phyloP scores from a whole-genome alignment of 2,329 filamentous ascomycete species.

The Aureobasidium sp. region DNA sequence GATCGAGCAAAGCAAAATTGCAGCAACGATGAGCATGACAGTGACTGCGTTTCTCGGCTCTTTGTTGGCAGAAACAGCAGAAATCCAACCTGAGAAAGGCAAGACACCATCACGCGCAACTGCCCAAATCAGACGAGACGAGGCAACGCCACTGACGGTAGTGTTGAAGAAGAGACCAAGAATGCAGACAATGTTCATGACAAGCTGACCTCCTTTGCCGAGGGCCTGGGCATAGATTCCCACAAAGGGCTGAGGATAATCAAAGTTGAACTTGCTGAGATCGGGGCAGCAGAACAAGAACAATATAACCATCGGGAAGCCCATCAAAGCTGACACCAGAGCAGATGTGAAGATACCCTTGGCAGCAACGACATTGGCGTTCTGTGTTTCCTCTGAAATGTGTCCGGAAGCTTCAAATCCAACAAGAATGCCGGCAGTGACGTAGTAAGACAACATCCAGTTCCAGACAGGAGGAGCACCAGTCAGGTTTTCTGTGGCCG shows the following conservation, averaged over 20 bases:
- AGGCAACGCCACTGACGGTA: constrained; percentile 52
- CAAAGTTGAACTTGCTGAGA: constrained; percentile 46
- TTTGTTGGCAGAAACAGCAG: constrained; percentile 45
- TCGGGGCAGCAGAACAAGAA: constrained; percentile 55
- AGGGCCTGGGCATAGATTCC: constrained; percentile 51
- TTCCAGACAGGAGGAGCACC: constrained; percentile 51
- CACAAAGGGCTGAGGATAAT: constrained; percentile 53
- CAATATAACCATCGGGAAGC: constrained; percentile 50
- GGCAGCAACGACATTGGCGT: constrained; percentile 50
- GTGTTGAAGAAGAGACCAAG: constrained; percentile 48
- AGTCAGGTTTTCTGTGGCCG: constrained; percentile 51
- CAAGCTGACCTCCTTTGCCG: constrained; percentile 50
- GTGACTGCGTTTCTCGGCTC: constrained; percentile 55
- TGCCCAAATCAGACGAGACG: constrained; percentile 56
- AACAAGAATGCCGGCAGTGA: constrained; percentile 54
- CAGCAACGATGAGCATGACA: constrained; percentile 49
- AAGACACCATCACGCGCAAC: constrained; percentile 56
- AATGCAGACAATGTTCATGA: constrained; percentile 55
- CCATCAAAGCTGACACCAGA: constrained; percentile 49
- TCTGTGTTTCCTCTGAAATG: constrained; percentile 56
- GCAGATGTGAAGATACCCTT: constrained; percentile 56
- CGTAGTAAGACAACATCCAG: constrained; percentile 56
- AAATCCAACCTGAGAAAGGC: constrained; percentile 53
- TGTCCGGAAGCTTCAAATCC: constrained; percentile 57
- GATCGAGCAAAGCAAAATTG: constrained; percentile 53